Evolutionary conservation across 371 early-diverging fungal species (phyloP).

Genomic region (Lichtheimia corymbifera): DNA sequence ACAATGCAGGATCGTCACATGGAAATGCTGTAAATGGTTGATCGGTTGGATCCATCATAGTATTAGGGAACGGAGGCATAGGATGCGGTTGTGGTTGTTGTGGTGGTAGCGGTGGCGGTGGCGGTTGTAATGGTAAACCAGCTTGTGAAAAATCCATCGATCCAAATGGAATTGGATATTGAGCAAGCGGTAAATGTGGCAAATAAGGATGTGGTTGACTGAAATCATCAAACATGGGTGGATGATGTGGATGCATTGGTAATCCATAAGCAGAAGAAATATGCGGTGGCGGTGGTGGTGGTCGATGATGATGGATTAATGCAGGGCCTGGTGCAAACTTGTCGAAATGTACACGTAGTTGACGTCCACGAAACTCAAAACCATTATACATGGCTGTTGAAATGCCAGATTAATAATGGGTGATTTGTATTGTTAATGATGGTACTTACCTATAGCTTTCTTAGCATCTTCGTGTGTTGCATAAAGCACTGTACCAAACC

Average conservation of each 20-base stretch:
- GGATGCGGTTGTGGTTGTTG: neutral
- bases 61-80: neutral
- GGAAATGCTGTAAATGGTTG: neutral
- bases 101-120: neutral
- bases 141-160: too few relatives aligned
- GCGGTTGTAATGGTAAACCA: neutral
- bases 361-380: constrained; percentile 44
- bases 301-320: constrained; percentile 1
- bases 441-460: constrained; percentile 46
- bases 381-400: constrained; percentile 49
- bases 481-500: constrained; percentile 74
- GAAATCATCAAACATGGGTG: too few relatives aligned
- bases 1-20: neutral
- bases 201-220: too few relatives aligned
- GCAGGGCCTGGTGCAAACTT: constrained; percentile 27
- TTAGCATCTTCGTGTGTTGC: constrained; percentile 65
- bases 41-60: neutral
- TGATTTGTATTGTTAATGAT: neutral
- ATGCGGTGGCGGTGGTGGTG: constrained; percentile 7
- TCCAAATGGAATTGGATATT: too few relatives aligned
- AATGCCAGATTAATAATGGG: neutral
- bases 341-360: constrained; percentile 48
- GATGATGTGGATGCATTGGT: constrained; percentile 1
- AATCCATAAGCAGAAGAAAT: neutral
- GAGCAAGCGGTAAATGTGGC: too few relatives aligned